These are phyloP conservation scores for Thraustochytrium sp. DNA, from an alignment of 352 stramenopile genomes.

Conservation along the genomic window DNA sequence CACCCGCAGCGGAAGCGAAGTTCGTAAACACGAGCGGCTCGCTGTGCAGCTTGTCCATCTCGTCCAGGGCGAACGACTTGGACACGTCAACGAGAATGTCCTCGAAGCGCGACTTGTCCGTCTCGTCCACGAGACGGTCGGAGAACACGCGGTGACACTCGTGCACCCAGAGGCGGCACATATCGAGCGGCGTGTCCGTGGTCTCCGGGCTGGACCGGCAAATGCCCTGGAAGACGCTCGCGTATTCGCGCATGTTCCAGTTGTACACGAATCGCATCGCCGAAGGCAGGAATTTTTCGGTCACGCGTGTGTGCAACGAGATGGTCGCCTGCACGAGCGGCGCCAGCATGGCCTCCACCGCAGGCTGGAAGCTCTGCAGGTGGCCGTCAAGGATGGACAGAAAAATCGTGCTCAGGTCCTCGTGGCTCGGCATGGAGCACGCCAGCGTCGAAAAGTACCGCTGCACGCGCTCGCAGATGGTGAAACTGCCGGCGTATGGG, in stretches of 20 bases:
- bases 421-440: conserved; percentile 64
- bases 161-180: conserved; percentile 89
- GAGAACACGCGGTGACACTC: conserved; percentile 93
- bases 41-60: conserved; percentile 71
- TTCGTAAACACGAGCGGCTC: conserved; percentile 83
- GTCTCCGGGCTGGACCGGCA: conserved; percentile 84
- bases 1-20: conserved; percentile 65
- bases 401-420: conserved; percentile 84
- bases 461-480: conserved; percentile 80
- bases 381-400: conserved; percentile 74
- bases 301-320: conserved; percentile 75
- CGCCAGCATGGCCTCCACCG: conserved; percentile 53
- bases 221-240: conserved; percentile 79
- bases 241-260: conserved; percentile 83
- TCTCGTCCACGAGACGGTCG: conserved; percentile 89
- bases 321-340: conserved; percentile 77
- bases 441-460: conserved; percentile 92
- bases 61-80: conserved; percentile 77
- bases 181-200: conserved; percentile 58
- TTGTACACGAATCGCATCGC: conserved; percentile 91
- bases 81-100: conserved; percentile 80
- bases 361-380: conserved; percentile 70
- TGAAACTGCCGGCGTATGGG: conserved; percentile 81
- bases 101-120: conserved; percentile 85
- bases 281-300: conserved; percentile 81